Base-by-base conservation (phyloP, 768 basidiomycete genomes). In the Russula sp. region DNA sequence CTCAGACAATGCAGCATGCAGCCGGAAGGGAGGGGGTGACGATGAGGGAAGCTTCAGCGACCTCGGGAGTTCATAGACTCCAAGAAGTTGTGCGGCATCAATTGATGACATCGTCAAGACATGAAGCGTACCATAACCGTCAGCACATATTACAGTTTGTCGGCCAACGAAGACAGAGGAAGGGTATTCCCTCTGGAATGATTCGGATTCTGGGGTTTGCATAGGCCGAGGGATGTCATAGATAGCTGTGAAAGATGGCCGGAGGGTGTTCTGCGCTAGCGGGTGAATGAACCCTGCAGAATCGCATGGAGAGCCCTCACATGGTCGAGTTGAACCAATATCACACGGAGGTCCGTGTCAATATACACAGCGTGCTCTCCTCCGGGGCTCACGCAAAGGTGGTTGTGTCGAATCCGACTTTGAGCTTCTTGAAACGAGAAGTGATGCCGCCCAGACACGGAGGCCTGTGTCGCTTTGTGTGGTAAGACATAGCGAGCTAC, bases 341-440 rank as follows among this genome's bases (percentile, higher is more conserved):
- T 77, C 11, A 92, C 82, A 57, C 77, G 80, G 58, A 82, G 80
- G 4, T 82, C 77, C 39, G 80, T 76, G 68, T 93, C 91, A 31
- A 94, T 74, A 68, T 92, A 94, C 32, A 85, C 74, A 3, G 84
- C 84, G 27, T 77, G 76, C 22, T 77, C 74, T 11, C 77, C 76
- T 40, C 78, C 71, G 16, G 71, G 70, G 20, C 81, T 80, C 3
- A 83, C 73, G 13, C 79, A 74, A 14, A 94, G 79, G 70, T 94
- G 92, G 68, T 94, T 93, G 73, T 94, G 89, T 16, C 86, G 82
- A 63, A 94, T 89, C 54, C 92, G 79, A 69, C 87, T 89, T 71
- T 89, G 87, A 59, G 93, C 87, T 68, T 94, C 92, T 62, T 89
- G 81, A 68, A 92, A 89, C 2, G 86, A 84, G 22, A 93, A 77